Evolutionary conservation across 2,329 filamentous ascomycete species (phyloP), one percentile per base, ranked within the genome.

Genomic region (Fusarium chlamydosporum): DNA sequence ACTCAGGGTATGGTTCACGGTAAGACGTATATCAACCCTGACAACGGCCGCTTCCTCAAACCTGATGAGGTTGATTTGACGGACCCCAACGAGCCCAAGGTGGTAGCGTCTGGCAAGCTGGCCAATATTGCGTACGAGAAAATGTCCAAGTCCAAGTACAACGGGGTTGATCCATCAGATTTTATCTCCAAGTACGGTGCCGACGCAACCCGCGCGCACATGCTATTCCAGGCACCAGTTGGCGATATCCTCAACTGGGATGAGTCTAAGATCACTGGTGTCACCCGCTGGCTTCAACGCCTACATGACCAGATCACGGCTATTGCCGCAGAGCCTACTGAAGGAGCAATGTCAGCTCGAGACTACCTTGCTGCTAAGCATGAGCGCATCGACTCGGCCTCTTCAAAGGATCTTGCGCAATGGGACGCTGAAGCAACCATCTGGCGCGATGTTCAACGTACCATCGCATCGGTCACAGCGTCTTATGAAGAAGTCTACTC

Each of bases 91-190:
- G 80, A 81, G 13, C 91, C 91, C 1, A 82, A 83, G 55, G 86
- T 96, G n/a, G 83, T 83, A 18, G 83, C 85, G 0, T 91, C 88
- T 0, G 87, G 88, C 5, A 79, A 85, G 47, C 73, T 75, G 0
- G 88, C 91, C 2, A 86, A 82, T 29, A 79, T 93, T 18, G 89
- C 88, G 2, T 97, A 87, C 72, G 93, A 97, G 77, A 97, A 97
- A 77, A 97, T 97, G 94, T 96, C 92, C 38, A 97, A 97, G 80
- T 96, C 92, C 74, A 97, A 97, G 79, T 85, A 96, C 81, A 97
- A 97, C 75, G 94, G 94, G 27, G 92, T 97, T 8, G 93, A 97
- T 75, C 94, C 94, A 0, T 89, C 87, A 0, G 83, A 82, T 1
- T 92, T 91, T 67, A 92, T 96, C 59, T 81, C 84, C 9, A 88